A percentile compares a stretch with the other conserved stretches of the same genome.
Conservation (phyloP, 2,329 filamentous ascomycete genomes). For the Pseudogymnoascus sp. region DNA sequence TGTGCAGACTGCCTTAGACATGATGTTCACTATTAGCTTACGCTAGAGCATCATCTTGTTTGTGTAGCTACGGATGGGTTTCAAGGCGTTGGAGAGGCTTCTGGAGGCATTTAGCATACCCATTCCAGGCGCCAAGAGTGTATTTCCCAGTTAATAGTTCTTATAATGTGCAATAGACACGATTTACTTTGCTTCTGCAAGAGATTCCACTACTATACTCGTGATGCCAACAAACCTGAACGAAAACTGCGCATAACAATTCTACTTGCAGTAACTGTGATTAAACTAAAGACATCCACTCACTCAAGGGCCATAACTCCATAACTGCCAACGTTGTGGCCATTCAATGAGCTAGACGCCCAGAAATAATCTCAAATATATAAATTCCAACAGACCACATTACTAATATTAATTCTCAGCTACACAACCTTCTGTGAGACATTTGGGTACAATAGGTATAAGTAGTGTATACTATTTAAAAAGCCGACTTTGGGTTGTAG, state of each 20-base stretch:
- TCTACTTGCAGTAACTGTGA: neutral
- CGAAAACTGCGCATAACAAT: neutral
- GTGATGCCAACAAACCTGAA: neutral
- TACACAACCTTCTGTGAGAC: neutral
- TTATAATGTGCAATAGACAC: neutral
- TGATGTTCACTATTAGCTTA: constrained; percentile 9
- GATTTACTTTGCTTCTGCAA: too few relatives aligned
- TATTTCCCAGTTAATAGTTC: neutral
- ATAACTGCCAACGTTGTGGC: neutral
- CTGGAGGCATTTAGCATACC: neutral
- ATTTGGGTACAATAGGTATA: neutral
- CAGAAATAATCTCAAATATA: neutral
- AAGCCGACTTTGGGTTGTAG: neutral
- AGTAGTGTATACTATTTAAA: neutral
- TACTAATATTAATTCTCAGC: neutral
- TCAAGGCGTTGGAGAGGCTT: neutral
- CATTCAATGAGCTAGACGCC: too few relatives aligned
- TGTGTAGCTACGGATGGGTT: neutral
- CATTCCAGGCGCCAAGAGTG: neutral
- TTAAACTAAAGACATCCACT: neutral
- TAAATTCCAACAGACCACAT: neutral
- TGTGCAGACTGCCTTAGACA: constrained; percentile 8
- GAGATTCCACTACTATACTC: neutral
- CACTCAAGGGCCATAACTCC: neutral
- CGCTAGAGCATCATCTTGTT: neutral